Evolutionary conservation across 106 monocot genomes (phyloP).

Genomic region (Phalaenopsis aphrodite): DNA sequence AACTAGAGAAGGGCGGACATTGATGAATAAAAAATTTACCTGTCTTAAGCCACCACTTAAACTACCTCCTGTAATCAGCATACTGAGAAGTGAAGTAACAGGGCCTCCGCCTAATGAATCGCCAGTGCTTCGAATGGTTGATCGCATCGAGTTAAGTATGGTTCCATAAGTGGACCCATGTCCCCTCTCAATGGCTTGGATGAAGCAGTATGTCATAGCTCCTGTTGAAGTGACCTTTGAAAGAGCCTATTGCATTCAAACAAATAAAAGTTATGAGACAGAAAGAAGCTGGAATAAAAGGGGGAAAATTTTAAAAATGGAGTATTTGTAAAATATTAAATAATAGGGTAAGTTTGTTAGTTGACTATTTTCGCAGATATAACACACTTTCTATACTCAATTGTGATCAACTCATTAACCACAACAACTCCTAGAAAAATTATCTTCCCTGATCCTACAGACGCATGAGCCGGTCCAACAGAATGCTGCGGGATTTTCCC

Average conservation of each 20-base stretch:
- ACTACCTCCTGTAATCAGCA: slow-evolving; percentile 77
- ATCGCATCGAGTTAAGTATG: slow-evolving; percentile 68
- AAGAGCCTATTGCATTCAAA: slow-evolving; percentile 42
- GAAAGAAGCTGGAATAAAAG: background rate
- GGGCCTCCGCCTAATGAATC: slow-evolving; percentile 29
- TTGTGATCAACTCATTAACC: too few relatives aligned
- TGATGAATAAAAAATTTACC: slow-evolving; percentile 21
- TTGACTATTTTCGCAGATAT: too few relatives aligned
- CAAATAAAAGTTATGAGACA: background rate
- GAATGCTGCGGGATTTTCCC: too few relatives aligned
- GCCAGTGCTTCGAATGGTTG: slow-evolving; percentile 47
- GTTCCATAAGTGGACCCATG: slow-evolving; percentile 76
- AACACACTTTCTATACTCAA: too few relatives aligned
- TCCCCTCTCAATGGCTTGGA: slow-evolving; percentile 78
- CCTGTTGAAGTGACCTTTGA: slow-evolving; percentile 72
- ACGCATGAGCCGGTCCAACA: too few relatives aligned
- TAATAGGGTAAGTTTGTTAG: background rate
- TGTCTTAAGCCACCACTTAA: slow-evolving; percentile 38
- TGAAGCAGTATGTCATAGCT: slow-evolving; percentile 90
- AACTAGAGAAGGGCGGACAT: background rate
- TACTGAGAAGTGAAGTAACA: slow-evolving; percentile 48
- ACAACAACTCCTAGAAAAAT: too few relatives aligned
- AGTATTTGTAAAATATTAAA: background rate
- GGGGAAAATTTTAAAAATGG: background rate
- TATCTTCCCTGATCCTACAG: background rate